Evolutionary conservation across 1,284 basidiomycete genomes (phyloP), one percentile per base, ranked within the genome.

Genomic region (Termitomyces sp.): DNA sequence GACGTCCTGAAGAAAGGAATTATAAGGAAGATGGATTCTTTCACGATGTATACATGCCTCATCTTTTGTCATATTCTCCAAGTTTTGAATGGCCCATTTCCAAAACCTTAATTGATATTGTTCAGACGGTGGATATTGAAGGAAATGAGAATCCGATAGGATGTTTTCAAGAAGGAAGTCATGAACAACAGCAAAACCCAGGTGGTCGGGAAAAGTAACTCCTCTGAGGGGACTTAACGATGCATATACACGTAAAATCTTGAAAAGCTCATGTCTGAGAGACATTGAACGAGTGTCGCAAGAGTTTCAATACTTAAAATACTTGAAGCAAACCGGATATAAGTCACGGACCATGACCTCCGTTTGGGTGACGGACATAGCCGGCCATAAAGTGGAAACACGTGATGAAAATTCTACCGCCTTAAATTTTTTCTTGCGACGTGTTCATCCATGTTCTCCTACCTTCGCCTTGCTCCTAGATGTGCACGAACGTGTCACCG

Each of bases 21-120:
- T 34, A 21, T 39, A 41, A 13, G 10, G n/a, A 45, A 21, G 28
- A 50, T 5, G 30, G 3, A 26, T 36, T 5, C 28, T 46, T n/a
- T 45, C 21, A 39, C 52, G 50, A 21, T 48, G 41, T 39, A 49
- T 39, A 61, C 71, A 56, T 73, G 74, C 79, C 72, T 81, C 76
- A 17, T 68, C 66, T 26, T 60, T 58, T 13, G 67, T 47, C 47
- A 73, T 53, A 6, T 60, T 63, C 66, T 90, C 88, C 21, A 90
- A 68, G 33, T 72, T 66, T 28, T 67, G 63, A 21, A 90, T 78
- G 0, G 72, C 73, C 80, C 82, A 84, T 69, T 89, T 90, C 86
- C 86, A 90, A 64, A 89, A 89, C 1, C 65, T 57, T 48, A 70
- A 70, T 58, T 86, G 85, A 60, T 86, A 89, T 58, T 80, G 73